A percentile compares a stretch with the other conserved stretches of the same genome.
phyloP scores from a whole-genome alignment of 306 rosid genomes.

The Lotus japonicus region DNA sequence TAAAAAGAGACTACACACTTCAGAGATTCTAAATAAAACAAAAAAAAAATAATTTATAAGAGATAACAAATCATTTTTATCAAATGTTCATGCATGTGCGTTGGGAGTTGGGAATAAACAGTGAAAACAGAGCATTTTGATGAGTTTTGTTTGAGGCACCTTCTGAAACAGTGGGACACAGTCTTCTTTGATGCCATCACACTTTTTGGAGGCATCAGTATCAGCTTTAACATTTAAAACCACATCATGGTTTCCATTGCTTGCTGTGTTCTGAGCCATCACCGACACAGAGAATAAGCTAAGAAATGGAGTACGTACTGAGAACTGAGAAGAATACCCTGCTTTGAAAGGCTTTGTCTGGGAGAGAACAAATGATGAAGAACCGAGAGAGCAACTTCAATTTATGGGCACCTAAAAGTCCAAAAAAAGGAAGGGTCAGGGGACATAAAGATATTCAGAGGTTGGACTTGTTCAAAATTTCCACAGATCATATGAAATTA shows the following conservation, averaged over 20 bases:
- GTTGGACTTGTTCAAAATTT: slow-evolving; percentile 5
- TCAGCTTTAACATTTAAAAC: slow-evolving; percentile 39
- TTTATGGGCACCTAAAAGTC: slow-evolving; percentile 36
- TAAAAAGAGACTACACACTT: not conserved
- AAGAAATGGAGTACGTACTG: no score
- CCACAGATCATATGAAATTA: no score
- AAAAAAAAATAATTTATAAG: no score
- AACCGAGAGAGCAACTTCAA: slow-evolving; percentile 3
- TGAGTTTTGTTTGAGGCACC: slow-evolving; percentile 25
- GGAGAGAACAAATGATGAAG: not conserved
- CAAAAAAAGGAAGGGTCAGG: not conserved
- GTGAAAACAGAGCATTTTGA: no score
- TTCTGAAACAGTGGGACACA: slow-evolving; percentile 54
- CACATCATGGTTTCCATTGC: slow-evolving; percentile 34
- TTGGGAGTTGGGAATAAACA: no score
- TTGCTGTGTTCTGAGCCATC: slow-evolving; percentile 45
- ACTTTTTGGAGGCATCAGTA: slow-evolving; percentile 16
- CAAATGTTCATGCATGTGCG: no score
- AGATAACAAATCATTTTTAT: no score
- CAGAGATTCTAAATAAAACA: not conserved
- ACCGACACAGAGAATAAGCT: not conserved
- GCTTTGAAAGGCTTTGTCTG: not conserved
- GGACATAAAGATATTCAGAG: not conserved
- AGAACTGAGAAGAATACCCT: no score
- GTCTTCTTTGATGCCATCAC: not conserved